Evolutionary conservation across 768 basidiomycete genomes (phyloP), one percentile per base, ranked within the genome.

Genomic region (Mycena vulgaris): DNA sequence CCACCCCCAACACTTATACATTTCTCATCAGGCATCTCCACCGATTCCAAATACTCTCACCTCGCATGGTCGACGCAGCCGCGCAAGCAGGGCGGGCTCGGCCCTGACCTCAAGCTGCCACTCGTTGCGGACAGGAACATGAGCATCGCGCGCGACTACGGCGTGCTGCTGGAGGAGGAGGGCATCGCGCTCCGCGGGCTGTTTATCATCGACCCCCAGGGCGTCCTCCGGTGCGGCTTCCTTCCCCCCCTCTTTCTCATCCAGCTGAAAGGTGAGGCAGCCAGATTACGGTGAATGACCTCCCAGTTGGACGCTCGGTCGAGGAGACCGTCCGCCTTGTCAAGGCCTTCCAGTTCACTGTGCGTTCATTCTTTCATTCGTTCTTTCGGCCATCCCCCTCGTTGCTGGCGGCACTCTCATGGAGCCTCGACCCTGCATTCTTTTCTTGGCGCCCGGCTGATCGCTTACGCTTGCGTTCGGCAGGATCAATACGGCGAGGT

Each of bases 281-380:
- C 70, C 92, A 95, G 85, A 92, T 94, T 74, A 95, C 94, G 63
- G 85, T 97, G 70, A 97, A 97, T 78, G 96, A 98, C 80, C 88
- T 97, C 45, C 95, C 96, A 17, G 95, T 97, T 56, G 96, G 96
- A n/a, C 93, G 96, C 61, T 96, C 95, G 3, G 96, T 97, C 62
- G 95, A 96, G 40, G 96, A 98, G 84, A 96, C 96, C 2, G 74
- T 96, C 61, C 93, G 96, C 68, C 90, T 98, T 56, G 84, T 98
- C 83, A 91, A 97, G 81, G 96, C 96, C 25, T 96, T 97, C 92
- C 95, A 97, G 78, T 95, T 93, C 81, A 90, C 90, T 16, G 93
- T 94, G 77, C 47, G 90, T 84, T 35, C 37, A 23, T 52, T 37
- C 53, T 51, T 53, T 49, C 13, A 31, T 58, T 37, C n/a, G 37